Conservation (phyloP, 805 yeast genomes). For the Komagataella populi region DNA sequence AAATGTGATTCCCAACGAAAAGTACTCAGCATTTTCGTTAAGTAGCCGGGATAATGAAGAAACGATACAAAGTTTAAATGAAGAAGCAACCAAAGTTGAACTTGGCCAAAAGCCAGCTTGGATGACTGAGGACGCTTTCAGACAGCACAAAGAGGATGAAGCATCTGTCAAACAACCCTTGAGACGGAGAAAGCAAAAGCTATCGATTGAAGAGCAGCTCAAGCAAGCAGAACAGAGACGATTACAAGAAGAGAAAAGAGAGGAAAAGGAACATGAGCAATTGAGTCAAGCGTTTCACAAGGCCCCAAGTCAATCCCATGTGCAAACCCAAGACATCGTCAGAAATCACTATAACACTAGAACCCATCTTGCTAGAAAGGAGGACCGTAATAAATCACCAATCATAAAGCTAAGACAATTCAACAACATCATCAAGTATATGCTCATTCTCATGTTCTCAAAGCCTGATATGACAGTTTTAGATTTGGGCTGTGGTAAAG, state of each 20-base stretch:
- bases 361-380: slow-evolving; percentile 50
- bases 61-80: not conserved
- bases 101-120: slow-evolving; percentile 15
- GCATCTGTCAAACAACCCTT: slow-evolving; percentile 2
- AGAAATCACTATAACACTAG: slow-evolving; percentile 78
- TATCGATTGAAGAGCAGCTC: slow-evolving; percentile 7
- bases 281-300: slow-evolving; percentile 5
- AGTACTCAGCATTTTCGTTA: not conserved
- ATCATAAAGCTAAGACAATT: slow-evolving; percentile 78
- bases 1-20: not conserved
- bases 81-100: not conserved
- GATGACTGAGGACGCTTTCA: slow-evolving; percentile 18
- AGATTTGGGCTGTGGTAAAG: slow-evolving; percentile 95
- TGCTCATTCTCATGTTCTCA: slow-evolving; percentile 61
- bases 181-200: slow-evolving; percentile 18
- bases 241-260: slow-evolving; percentile 16
- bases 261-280: slow-evolving; percentile 10
- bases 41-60: not conserved
- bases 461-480: slow-evolving; percentile 43
- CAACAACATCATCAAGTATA: slow-evolving; percentile 85
- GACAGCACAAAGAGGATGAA: slow-evolving; percentile 8
- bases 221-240: slow-evolving; percentile 13
- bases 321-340: slow-evolving; percentile 47
- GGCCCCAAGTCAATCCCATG: slow-evolving; percentile 15
- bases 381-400: slow-evolving; percentile 60